Base-by-base conservation (phyloP, 169 alveolate species). In the Plasmodium fragile region DNA sequence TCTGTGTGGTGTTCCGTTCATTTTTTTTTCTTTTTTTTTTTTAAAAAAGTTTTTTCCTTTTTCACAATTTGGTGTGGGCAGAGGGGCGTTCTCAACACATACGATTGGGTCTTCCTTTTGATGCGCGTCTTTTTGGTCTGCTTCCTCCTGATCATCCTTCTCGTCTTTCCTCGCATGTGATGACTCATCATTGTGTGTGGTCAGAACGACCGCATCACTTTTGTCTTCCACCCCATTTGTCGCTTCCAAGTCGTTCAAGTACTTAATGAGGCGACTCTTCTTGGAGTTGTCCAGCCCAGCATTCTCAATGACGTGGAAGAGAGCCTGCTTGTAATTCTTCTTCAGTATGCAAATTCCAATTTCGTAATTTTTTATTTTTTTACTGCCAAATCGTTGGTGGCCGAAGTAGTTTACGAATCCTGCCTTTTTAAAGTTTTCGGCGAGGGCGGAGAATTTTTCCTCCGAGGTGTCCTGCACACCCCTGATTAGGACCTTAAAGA, bases 351-450 rank as follows among this genome's bases (percentile, higher is more conserved):
- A 97, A 45, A 97, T 97, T 1, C 99, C 99, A 30, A 98, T 96
- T 78, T 94, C 82, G 95, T 98, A 98, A 30, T 99, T 98, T 59
- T 98, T 97, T 28, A 98, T 95, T 78, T 95, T 94, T 55, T 96
- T 96, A 43, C 98, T 97, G 8, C 99, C 99, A 95, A 98, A 98
- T 82, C 99, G 93, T 92, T 98, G 99, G 96, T 97, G 92, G 7
- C 99, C 99, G 94, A 97, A 98, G 92, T 98, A 98, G 95, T 98
- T 98, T 34, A 98, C 93, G 92, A 98, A 98, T 5, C 99, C 99
- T 49, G 95, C 95, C 49, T 83, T 84, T 79, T 95, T 96, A 79
- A 98, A 55, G 52, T 90, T 94, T 70, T 97, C 96, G 25, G 97
- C 90, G n/a, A 96, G 93, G 53, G 89, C 78, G 22, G 94, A 85